Conservation (phyloP, 225 moss, liverwort and hornwort genomes). For the Sphagnum tenellum region DNA sequence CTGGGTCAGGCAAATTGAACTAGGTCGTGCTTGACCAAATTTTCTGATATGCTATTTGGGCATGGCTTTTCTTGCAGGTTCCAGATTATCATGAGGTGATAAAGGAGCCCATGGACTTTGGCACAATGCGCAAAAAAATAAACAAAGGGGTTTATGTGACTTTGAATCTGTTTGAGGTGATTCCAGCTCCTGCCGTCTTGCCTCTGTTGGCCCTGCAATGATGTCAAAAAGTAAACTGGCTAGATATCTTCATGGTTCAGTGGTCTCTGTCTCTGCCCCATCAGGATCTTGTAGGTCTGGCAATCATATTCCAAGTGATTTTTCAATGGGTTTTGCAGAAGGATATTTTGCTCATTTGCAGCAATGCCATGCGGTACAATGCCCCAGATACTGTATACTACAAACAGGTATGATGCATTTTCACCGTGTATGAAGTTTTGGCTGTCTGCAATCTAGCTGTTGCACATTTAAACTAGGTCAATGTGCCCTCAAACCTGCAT, state of each 20-base stretch:
- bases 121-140: slow-evolving; percentile 92
- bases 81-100: slow-evolving; percentile 99
- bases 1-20: no score
- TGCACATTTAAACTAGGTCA: neutral
- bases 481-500: neutral
- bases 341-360: slow-evolving; percentile 85
- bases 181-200: neutral
- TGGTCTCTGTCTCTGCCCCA: neutral
- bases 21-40: no score
- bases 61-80: slow-evolving; percentile 39
- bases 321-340: slow-evolving; percentile 35
- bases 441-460: no score
- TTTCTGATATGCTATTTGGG: neutral
- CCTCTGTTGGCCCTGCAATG: neutral
- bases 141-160: slow-evolving; percentile 54
- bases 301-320: neutral
- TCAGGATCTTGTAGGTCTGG: neutral
- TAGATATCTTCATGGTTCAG: neutral
- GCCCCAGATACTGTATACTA: slow-evolving; percentile 95
- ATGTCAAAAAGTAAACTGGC: neutral
- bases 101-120: slow-evolving; percentile 99
- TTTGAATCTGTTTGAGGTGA: slow-evolving; percentile 71
- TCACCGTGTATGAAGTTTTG: neutral
- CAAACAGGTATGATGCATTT: slow-evolving; percentile 60
- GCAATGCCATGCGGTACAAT: slow-evolving; percentile 98